Evolutionary conservation across 1,284 basidiomycete genomes (phyloP), one percentile per base, ranked within the genome.

Genomic region (Coriolopsis trogii): DNA sequence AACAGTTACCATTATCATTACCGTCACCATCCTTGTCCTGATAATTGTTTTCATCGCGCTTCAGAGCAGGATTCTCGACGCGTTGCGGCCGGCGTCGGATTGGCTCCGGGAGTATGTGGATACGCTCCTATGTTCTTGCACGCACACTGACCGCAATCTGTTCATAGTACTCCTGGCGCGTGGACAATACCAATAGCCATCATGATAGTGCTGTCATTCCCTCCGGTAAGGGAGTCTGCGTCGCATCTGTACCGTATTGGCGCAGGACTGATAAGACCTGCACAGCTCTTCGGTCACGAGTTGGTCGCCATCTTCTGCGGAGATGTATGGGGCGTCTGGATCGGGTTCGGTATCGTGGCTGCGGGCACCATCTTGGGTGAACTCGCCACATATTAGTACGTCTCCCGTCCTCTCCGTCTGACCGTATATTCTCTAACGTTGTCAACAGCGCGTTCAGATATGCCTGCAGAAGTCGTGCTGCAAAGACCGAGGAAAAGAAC

Each of bases 151-250:
- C 4, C 6, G 6, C 8, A 6, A 16, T 16, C 33, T 18, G 15
- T n/a, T n/a, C n/a, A 6, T 26, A 58, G 56, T 29, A 58, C 70
- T 4, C 65, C 65, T 2, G 67, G 58, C 28, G 93, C 93, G 13
- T 95, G 86, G 86, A 67, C 87, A 16, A 91, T 95, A 34, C 93
- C 93, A 1, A 91, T 95, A 40, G 89, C 73, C 33, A 76, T 93
- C 46, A 73, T 91, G 29, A 87, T 92, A 62, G 73, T 92, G 55
- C 80, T 92, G 26, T 89, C 87, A 0, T 88, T 90, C 67, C 87
- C 87, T 56, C 88, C 86, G 0, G 86, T 87, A 61, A 55, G 79
- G 16, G n/a, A n/a, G n/a, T 6, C 20, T 15, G 16, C 16, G 9
- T 36, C 33, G 9, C 33, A 18, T 20, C 6, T 6, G 16, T 15